Conservation (phyloP, 495 filamentous ascomycete genomes). For the Penicillium macrosclerotiorum region DNA sequence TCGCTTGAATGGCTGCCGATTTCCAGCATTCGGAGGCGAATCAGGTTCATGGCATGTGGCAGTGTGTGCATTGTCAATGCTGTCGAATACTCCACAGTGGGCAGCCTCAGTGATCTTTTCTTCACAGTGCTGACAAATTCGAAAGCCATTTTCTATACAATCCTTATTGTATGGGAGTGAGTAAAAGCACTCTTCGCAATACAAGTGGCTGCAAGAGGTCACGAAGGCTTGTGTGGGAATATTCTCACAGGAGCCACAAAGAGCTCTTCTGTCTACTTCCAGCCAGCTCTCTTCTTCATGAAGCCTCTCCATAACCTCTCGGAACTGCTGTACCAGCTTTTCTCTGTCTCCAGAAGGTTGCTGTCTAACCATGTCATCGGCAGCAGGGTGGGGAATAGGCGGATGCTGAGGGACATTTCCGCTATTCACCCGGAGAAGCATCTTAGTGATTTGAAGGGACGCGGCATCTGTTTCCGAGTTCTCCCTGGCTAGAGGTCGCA, state of each 20-base stretch:
- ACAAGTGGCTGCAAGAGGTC: slow-evolving; percentile 49
- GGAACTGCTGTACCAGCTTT: slow-evolving; percentile 19
- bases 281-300: slow-evolving; percentile 20
- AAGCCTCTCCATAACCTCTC: slow-evolving; percentile 27
- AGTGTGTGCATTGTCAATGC: neutral
- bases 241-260: slow-evolving; percentile 28
- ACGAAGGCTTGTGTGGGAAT: slow-evolving; percentile 29
- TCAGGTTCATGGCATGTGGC: too few species aligned
- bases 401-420: neutral
- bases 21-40: too few species aligned
- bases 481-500: slow-evolving; percentile 18
- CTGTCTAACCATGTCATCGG: neutral
- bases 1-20: neutral
- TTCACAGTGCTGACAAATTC: slow-evolving; percentile 21
- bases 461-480: neutral
- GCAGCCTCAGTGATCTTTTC: slow-evolving; percentile 11
- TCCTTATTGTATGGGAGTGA: slow-evolving; percentile 22
- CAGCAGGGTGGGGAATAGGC: too few species aligned
- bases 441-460: slow-evolving; percentile 10
- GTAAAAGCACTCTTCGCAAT: slow-evolving; percentile 45
- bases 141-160: slow-evolving; percentile 9
- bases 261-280: slow-evolving; percentile 33
- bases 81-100: neutral
- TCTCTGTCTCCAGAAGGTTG: neutral
- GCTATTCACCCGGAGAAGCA: slow-evolving; percentile 4